A percentile compares a stretch with the other conserved stretches of the same genome.
Conservation (phyloP, 805 yeast species). For the Phaffomyces thermotolerans region DNA sequence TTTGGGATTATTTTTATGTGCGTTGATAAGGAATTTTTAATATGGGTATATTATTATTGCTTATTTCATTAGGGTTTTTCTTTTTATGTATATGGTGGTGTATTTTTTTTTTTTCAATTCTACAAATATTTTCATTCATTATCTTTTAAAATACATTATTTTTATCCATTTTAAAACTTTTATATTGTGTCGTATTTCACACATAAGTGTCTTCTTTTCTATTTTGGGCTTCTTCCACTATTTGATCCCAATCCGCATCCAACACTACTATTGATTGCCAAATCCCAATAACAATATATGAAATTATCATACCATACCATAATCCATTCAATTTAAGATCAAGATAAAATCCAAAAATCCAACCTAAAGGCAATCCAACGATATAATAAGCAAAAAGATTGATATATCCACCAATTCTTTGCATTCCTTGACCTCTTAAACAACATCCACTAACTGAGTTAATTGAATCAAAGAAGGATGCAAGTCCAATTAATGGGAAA, state of each 20-base stretch:
- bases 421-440: slow-evolving; percentile 81
- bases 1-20: neutral
- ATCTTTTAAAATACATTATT: neutral
- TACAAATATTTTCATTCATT: neutral
- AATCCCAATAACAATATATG: slow-evolving; percentile 41
- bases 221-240: slow-evolving; percentile 38
- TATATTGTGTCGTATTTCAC: no score
- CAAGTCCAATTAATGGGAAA: slow-evolving; percentile 55
- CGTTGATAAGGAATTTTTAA: no score
- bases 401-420: slow-evolving; percentile 65
- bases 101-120: neutral
- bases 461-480: slow-evolving; percentile 64
- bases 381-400: slow-evolving; percentile 63
- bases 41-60: neutral
- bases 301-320: slow-evolving; percentile 71
- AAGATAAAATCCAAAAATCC: slow-evolving; percentile 45
- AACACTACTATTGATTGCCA: slow-evolving; percentile 43
- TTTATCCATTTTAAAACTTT: neutral
- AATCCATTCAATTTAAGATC: slow-evolving; percentile 52
- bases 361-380: slow-evolving; percentile 65
- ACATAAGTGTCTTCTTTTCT: slow-evolving; percentile 24
- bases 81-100: neutral
- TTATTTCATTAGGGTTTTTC: neutral
- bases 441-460: slow-evolving; percentile 76
- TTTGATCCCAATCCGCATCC: slow-evolving; percentile 44